Evolutionary conservation across 1,284 basidiomycete genomes (phyloP), one percentile per base, ranked within the genome.

Genomic region (Trichosporon sp.): DNA sequence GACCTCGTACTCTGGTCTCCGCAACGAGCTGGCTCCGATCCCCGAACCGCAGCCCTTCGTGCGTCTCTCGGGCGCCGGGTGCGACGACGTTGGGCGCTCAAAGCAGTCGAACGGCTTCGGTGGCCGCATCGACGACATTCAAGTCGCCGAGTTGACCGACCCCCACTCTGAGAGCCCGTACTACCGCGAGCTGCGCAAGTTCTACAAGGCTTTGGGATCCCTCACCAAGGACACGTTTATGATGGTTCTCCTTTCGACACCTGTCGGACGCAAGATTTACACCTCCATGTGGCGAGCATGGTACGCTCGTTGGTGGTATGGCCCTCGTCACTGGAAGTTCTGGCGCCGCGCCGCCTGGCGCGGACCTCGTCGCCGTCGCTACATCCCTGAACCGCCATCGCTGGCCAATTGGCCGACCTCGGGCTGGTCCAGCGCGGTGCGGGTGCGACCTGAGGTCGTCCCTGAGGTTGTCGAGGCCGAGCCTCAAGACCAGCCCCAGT

Each of bases 221-320:
- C 71, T 76, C 37, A 54, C 75, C 10, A 59, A 69, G 16, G 69
- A 72, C 14, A 63, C 78, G 12, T 69, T 72, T 21, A 78, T 76
- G 74, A 65, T 71, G 10, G 26, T 74, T 0, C 26, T 82, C 19
- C 67, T 78, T 12, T 70, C 77, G 4, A 78, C 78, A 2, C 78
- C 78, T 0, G 54, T 78, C 11, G 81, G 79, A 0, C 70, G 77
- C 43, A 75, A 72, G 59, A 19, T 67, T 0, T 72, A 73, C 66
- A 8, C 69, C 54, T 26, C 31, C 16, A 26, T 35, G 0, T 70
- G 71, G 71, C 21, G 70, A 10, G 35, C 66, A 37, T 73, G 65
- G 21, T 61, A 71, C 37, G 65, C 67, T 2, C 70, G 80, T 43
- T 83, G 82, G 81, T 83, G 80, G 81, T 84, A 81, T 68, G 82